phyloP scores from a whole-genome alignment of 768 basidiomycete species.

The Auricularia sp. region DNA sequence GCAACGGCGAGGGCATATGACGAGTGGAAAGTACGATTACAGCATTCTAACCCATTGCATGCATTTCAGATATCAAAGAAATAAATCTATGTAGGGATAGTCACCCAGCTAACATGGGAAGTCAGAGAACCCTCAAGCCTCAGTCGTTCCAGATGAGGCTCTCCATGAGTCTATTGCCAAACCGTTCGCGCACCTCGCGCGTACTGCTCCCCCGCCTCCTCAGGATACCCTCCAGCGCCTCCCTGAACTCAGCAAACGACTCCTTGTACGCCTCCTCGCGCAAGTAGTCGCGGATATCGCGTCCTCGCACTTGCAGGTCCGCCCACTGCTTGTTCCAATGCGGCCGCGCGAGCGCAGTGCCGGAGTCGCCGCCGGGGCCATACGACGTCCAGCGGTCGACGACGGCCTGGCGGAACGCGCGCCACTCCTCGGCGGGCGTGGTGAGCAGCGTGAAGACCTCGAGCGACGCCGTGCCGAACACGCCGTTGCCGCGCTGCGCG shows the following conservation, averaged over 20 bases:
- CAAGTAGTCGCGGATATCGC: conserved; percentile 9
- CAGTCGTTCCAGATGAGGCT: conserved; percentile 10
- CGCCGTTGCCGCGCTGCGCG: conserved; percentile 5
- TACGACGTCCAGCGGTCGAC: conserved; percentile 7
- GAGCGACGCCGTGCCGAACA: conserved; percentile 2
- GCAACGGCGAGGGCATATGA: too few species aligned
- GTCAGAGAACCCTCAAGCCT: neutral
- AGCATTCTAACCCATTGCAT: too few species aligned
- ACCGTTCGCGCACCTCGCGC: conserved; percentile 13
- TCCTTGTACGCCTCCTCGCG: conserved; percentile 17
- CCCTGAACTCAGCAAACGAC: conserved; percentile 15
- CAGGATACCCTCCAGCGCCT: conserved; percentile 11
- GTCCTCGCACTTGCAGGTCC: conserved; percentile 4
- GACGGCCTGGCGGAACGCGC: conserved; percentile 2
- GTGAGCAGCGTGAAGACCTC: conserved; percentile 6
- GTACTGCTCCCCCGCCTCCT: conserved; percentile 8
- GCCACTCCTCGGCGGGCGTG: conserved; percentile 6
- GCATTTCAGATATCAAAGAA: too few species aligned
- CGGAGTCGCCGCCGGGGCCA: neutral
- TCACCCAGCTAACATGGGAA: too few species aligned
- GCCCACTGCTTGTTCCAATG: conserved; percentile 9
- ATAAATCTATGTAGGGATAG: too few species aligned
- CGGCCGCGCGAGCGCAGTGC: conserved; percentile 1
- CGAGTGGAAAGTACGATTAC: too few species aligned
- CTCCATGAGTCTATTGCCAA: conserved; percentile 16